Evolutionary conservation across 306 rosid species (phyloP).

Genomic region (Trichosanthes cucumerina): DNA sequence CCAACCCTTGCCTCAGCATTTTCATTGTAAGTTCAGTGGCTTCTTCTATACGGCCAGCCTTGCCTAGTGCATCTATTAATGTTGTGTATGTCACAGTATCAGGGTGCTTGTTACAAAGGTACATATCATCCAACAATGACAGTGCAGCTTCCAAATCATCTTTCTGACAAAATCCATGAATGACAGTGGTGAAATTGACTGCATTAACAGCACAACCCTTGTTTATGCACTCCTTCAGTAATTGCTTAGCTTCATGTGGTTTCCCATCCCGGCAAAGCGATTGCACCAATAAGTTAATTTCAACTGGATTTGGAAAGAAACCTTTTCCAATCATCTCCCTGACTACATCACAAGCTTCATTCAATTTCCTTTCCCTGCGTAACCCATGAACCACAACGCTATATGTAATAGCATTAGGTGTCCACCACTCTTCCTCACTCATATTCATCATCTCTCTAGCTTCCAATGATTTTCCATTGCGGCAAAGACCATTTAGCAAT

Average conservation of each 20-base stretch:
- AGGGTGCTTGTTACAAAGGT: conserved; percentile 77
- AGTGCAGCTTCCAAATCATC: conserved; percentile 66
- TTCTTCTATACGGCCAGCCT: conserved; percentile 62
- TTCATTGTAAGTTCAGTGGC: conserved; percentile 45
- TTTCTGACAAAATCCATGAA: conserved; percentile 73
- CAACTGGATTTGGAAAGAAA: conserved; percentile 63
- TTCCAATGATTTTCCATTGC: conserved; percentile 55
- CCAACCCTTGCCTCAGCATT: conserved; percentile 65
- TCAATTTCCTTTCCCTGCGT: conserved; percentile 68
- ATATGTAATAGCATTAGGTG: conserved; percentile 69
- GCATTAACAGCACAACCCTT: conserved; percentile 74
- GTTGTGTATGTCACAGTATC: conserved; percentile 67
- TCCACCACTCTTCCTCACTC: conserved; percentile 89
- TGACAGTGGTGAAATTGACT: conserved; percentile 68
- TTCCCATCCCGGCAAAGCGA: conserved; percentile 56
- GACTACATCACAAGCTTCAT: conserved; percentile 58
- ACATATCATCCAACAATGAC: conserved; percentile 77
- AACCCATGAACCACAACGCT: conserved; percentile 70
- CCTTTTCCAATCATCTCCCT: conserved; percentile 64
- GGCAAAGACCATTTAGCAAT: conserved; percentile 75
- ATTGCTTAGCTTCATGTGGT: conserved; percentile 54
- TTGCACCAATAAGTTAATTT: conserved; percentile 61
- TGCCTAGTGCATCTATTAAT: conserved; percentile 63
- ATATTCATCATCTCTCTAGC: conserved; percentile 63
- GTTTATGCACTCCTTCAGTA: conserved; percentile 58